Percentiles rank a stretch among this genome's conserved stretches.
phyloP scores from a whole-genome alignment of 192 early-diverging fungal genomes.

The Mortierella hygrophila region DNA sequence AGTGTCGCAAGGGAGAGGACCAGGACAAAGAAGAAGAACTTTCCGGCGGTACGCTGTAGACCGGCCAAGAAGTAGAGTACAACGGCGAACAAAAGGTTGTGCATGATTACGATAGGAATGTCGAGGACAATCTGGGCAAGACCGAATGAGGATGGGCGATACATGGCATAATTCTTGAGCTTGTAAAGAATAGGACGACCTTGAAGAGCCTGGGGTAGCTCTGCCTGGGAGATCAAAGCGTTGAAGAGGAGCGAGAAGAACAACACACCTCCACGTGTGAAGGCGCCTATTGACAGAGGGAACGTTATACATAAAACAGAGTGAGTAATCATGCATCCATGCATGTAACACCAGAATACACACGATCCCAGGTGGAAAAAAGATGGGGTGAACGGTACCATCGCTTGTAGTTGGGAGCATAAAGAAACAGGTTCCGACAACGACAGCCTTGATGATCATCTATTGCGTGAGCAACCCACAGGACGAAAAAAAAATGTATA shows the following conservation, averaged over 20 bases:
- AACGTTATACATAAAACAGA: too few species aligned
- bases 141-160: slow-evolving; percentile 67
- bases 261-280: slow-evolving; percentile 81
- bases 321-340: background rate
- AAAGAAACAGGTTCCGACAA: slow-evolving; percentile 76
- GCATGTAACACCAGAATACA: too few species aligned
- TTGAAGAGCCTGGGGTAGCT: slow-evolving; percentile 74
- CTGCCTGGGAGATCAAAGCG: slow-evolving; percentile 68
- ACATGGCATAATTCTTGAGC: slow-evolving; percentile 77
- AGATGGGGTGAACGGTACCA: slow-evolving; percentile 47
- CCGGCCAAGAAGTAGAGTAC: slow-evolving; percentile 72
- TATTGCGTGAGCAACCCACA: background rate
- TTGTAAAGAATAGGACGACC: slow-evolving; percentile 81
- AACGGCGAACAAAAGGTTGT: slow-evolving; percentile 62
- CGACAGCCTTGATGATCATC: slow-evolving; percentile 67
- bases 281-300: slow-evolving; percentile 65
- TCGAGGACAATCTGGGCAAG: slow-evolving; percentile 67
- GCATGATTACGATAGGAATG: slow-evolving; percentile 57
- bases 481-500: too few species aligned
- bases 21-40: slow-evolving; percentile 70
- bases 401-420: slow-evolving; percentile 62
- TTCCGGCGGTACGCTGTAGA: slow-evolving; percentile 59
- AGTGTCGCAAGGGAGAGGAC: slow-evolving; percentile 63
- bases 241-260: slow-evolving; percentile 70
- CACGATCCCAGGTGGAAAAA: background rate